These are phyloP conservation scores for Amanita brunnescens DNA, from an alignment of 768 basidiomycete species.

Conservation along the genomic window DNA sequence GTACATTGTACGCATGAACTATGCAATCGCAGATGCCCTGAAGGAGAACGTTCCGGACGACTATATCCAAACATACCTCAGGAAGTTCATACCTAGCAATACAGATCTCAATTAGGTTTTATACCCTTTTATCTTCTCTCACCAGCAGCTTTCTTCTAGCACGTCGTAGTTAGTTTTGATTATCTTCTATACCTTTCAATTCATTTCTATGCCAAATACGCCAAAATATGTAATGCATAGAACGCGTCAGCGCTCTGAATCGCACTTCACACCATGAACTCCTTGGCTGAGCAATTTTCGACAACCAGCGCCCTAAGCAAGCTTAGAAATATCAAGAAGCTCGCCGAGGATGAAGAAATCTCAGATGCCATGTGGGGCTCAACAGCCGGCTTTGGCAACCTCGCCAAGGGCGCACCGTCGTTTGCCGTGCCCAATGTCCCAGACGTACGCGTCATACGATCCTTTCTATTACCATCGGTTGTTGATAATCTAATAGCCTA, in stretches of 20 bases:
- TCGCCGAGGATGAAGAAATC: slow-evolving; percentile 53
- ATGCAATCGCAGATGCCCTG: slow-evolving; percentile 33
- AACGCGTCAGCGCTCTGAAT: slow-evolving; percentile 34
- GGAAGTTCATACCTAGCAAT: slow-evolving; percentile 28
- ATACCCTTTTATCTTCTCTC: no score
- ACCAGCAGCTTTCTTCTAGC: no score
- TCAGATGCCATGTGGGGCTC: slow-evolving; percentile 78
- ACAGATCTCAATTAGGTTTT: no score
- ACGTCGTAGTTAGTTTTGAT: no score
- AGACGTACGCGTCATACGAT: slow-evolving; percentile 48
- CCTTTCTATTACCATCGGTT: background rate
- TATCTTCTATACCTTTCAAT: no score
- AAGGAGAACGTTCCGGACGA: slow-evolving; percentile 28
- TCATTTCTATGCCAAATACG: slow-evolving; percentile 1
- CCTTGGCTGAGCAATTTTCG: slow-evolving; percentile 57
- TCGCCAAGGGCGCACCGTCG: slow-evolving; percentile 60
- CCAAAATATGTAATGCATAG: slow-evolving; percentile 5
- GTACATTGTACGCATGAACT: slow-evolving; percentile 39
- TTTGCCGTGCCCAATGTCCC: slow-evolving; percentile 68
- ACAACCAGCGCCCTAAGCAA: slow-evolving; percentile 43
- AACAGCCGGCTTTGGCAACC: slow-evolving; percentile 68
- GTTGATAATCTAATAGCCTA: slow-evolving; percentile 48
- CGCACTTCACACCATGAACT: slow-evolving; percentile 49
- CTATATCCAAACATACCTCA: slow-evolving; percentile 36
- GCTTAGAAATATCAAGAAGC: slow-evolving; percentile 37